These are phyloP conservation scores for Quercus ilex DNA, from an alignment of 306 rosid species.

Conservation along the genomic window DNA sequence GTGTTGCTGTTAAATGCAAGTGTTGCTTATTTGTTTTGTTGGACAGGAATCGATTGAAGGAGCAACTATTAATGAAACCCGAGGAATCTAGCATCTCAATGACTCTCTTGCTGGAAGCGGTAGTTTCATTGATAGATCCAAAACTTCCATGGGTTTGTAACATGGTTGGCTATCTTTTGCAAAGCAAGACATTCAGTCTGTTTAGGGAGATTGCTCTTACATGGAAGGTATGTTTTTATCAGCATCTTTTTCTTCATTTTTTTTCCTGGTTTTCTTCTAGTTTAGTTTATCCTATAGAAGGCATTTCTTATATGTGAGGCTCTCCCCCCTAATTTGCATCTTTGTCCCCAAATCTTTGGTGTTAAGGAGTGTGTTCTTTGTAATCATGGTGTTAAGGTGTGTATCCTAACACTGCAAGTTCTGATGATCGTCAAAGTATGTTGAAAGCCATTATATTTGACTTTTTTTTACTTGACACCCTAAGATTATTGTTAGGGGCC, in stretches of 20 bases:
- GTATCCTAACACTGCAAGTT: background rate
- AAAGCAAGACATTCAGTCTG: slow-evolving; percentile 57
- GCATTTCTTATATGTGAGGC: background rate
- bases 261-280: background rate
- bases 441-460: background rate
- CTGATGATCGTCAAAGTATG: background rate
- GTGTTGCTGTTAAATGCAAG: slow-evolving; percentile 8
- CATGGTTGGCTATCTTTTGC: slow-evolving; percentile 62
- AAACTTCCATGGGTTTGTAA: slow-evolving; percentile 89
- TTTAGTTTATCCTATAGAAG: slow-evolving; percentile 3
- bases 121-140: slow-evolving; percentile 60
- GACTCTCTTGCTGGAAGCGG: slow-evolving; percentile 62
- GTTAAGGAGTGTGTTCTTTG: background rate
- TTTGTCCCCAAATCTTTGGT: background rate
- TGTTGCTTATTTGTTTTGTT: slow-evolving; percentile 35
- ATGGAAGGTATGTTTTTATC: slow-evolving; percentile 57
- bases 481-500: background rate
- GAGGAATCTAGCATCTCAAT: slow-evolving; percentile 45
- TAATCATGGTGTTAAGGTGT: background rate
- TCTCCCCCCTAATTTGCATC: background rate
- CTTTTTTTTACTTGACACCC: background rate
- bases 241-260: background rate
- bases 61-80: slow-evolving; percentile 57
- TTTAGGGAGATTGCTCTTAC: slow-evolving; percentile 71
- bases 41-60: slow-evolving; percentile 63